Evolutionary conservation across 495 filamentous ascomycete species (phyloP).

Genomic region (Penicillium dipodomyicola): DNA sequence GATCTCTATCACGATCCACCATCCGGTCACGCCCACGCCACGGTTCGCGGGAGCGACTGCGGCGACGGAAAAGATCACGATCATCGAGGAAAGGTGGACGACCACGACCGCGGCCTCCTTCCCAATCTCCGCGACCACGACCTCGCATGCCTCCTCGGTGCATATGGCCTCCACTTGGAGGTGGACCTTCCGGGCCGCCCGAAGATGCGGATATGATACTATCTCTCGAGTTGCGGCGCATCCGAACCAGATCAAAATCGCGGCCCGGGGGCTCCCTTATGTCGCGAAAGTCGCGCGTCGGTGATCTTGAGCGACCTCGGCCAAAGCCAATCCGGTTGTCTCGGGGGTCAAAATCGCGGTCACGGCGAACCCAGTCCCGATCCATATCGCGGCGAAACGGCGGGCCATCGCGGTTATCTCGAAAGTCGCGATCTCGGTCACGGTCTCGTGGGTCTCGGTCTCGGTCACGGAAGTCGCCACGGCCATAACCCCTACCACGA

Average conservation of each 20-base stretch:
- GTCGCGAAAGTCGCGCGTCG: conserved; percentile 52
- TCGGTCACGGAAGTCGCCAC: conserved; percentile 61
- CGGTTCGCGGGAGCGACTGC: conserved; percentile 69
- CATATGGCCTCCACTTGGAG: conserved; percentile 44
- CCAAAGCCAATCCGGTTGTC: conserved; percentile 41
- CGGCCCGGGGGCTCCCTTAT: conserved; percentile 38
- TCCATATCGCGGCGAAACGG: conserved; percentile 42
- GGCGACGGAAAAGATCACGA: conserved; percentile 52
- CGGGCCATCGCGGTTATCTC: conserved; percentile 41
- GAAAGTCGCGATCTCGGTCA: conserved; percentile 43
- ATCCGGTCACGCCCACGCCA: conserved; percentile 48
- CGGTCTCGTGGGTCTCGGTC: conserved; percentile 52
- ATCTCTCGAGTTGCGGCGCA: conserved; percentile 57
- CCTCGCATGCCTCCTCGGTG: conserved; percentile 59
- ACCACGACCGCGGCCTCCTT: conserved; percentile 56
- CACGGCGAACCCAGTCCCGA: conserved; percentile 34
- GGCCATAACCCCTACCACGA: conserved; percentile 49
- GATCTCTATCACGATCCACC: conserved; percentile 42
- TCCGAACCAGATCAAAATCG: conserved; percentile 45
- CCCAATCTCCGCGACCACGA: conserved; percentile 67
- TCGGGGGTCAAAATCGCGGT: conserved; percentile 47
- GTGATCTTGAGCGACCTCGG: conserved; percentile 46
- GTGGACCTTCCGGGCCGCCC: conserved; percentile 61
- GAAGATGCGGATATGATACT: conserved; percentile 68
- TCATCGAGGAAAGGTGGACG: conserved; percentile 58